phyloP scores from a whole-genome alignment of 148 eudicot species.

The Chenopodium formosanum region DNA sequence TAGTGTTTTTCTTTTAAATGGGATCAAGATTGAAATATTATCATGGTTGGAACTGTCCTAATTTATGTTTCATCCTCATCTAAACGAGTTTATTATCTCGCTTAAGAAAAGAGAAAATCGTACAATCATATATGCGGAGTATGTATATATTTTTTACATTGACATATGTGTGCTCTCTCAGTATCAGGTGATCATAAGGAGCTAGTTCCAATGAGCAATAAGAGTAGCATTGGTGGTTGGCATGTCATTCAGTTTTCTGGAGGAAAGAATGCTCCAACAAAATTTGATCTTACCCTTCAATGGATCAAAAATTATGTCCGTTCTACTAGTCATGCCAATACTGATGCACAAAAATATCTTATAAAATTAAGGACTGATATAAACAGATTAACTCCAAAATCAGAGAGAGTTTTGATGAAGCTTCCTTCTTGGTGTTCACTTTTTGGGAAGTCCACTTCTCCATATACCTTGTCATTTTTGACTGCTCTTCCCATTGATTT shows the following conservation, averaged over 20 bases:
- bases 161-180: not conserved
- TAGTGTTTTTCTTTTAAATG: no score
- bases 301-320: slow-evolving; percentile 48
- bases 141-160: not conserved
- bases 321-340: slow-evolving; percentile 16
- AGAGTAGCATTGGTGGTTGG: slow-evolving; percentile 62
- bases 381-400: slow-evolving; percentile 62
- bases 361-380: slow-evolving; percentile 81
- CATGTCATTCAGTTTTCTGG: slow-evolving; percentile 90
- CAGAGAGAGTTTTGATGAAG: slow-evolving; percentile 49
- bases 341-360: slow-evolving; percentile 23
- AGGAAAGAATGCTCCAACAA: slow-evolving; percentile 76
- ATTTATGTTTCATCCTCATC: no score
- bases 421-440: slow-evolving; percentile 93
- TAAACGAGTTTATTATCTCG: no score
- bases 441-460: slow-evolving; percentile 92
- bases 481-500: slow-evolving; percentile 51
- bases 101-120: no score
- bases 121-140: no score
- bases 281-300: slow-evolving; percentile 56
- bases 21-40: no score
- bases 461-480: slow-evolving; percentile 68
- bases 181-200: slow-evolving; percentile 50
- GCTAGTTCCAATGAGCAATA: slow-evolving; percentile 57
- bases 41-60: no score